These are phyloP conservation scores for Alternaria brassicae DNA, from an alignment of 2,329 filamentous ascomycete species.

Conservation along the genomic window DNA sequence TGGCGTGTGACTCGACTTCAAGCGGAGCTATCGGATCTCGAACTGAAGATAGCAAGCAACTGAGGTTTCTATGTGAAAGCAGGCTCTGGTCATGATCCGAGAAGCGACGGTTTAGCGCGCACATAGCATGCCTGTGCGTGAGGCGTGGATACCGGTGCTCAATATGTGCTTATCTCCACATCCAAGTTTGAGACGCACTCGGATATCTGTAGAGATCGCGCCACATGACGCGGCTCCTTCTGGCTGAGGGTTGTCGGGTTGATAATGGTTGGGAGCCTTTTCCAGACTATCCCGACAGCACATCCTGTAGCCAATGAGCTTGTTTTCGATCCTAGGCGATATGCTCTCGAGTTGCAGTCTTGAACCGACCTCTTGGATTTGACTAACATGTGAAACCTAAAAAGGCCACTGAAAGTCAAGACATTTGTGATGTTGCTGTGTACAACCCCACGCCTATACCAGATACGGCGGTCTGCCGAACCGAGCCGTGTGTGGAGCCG, in stretches of 20 bases:
- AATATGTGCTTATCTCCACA: not conserved
- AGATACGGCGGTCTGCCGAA: constrained; percentile 13
- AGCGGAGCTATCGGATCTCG: not conserved
- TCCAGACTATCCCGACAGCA: not conserved
- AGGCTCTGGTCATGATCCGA: not conserved
- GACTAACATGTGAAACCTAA: not conserved
- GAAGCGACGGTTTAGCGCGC: not conserved
- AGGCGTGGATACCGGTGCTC: not conserved
- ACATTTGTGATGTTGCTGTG: not conserved
- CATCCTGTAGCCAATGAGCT: not conserved
- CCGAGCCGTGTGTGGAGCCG: constrained; percentile 20
- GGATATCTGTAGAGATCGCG: not conserved
- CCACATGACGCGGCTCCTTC: not conserved
- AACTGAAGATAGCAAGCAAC: not conserved
- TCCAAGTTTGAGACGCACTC: not conserved
- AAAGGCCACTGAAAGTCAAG: not conserved
- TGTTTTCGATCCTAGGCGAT: not conserved
- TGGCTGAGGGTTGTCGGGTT: not conserved
- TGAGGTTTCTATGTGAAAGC: not conserved
- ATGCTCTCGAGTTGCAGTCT: not conserved
- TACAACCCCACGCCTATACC: constrained; percentile 2
- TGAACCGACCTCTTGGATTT: not conserved
- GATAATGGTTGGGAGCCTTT: not conserved
- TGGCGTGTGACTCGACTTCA: not conserved
- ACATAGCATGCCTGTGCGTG: not conserved